Evolutionary conservation across 2,329 filamentous ascomycete species (phyloP).

Genomic region (Scedosporium dehoogii): DNA sequence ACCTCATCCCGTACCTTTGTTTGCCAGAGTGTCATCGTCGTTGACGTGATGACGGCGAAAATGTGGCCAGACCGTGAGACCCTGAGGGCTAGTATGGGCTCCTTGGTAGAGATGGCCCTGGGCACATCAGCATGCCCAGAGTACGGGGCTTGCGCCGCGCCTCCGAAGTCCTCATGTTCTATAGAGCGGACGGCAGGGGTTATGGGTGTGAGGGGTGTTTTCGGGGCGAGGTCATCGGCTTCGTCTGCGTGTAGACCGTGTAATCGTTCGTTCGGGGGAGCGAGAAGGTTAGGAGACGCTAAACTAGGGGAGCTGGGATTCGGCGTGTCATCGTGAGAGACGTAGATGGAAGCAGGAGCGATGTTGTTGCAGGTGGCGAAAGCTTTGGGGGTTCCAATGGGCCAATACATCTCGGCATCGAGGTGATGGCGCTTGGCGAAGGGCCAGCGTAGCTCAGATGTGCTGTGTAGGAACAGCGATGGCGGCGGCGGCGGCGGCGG

Average conservation of each 20-base stretch:
- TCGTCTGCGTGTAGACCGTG: neutral
- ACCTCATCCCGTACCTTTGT: slow-evolving; percentile 65
- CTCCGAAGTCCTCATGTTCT: slow-evolving; percentile 39
- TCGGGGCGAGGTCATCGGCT: slow-evolving; percentile 15
- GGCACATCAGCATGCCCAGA: slow-evolving; percentile 25
- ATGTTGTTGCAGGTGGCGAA: slow-evolving; percentile 67
- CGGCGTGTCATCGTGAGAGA: slow-evolving; percentile 37
- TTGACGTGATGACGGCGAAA: slow-evolving; percentile 79
- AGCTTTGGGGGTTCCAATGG: slow-evolving; percentile 72
- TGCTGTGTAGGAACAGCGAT: too few relatives aligned
- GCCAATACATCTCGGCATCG: slow-evolving; percentile 68
- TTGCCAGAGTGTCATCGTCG: slow-evolving; percentile 91
- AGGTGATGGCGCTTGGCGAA: neutral
- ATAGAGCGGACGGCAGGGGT: slow-evolving; percentile 51
- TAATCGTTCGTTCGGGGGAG: neutral
- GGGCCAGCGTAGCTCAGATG: too few relatives aligned
- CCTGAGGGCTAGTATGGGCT: slow-evolving; percentile 63
- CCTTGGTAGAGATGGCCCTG: slow-evolving; percentile 28
- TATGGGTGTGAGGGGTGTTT: slow-evolving; percentile 42
- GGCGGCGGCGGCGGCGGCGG: too few relatives aligned
- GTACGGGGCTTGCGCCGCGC: slow-evolving; percentile 14
- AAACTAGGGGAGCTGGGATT: neutral
- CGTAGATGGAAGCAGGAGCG: slow-evolving; percentile 36
- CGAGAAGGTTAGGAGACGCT: neutral
- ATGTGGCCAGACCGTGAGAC: slow-evolving; percentile 70